Evolutionary conservation across 2,329 filamentous ascomycete species (phyloP).

Genomic region (Alternaria angustiovoidea): DNA sequence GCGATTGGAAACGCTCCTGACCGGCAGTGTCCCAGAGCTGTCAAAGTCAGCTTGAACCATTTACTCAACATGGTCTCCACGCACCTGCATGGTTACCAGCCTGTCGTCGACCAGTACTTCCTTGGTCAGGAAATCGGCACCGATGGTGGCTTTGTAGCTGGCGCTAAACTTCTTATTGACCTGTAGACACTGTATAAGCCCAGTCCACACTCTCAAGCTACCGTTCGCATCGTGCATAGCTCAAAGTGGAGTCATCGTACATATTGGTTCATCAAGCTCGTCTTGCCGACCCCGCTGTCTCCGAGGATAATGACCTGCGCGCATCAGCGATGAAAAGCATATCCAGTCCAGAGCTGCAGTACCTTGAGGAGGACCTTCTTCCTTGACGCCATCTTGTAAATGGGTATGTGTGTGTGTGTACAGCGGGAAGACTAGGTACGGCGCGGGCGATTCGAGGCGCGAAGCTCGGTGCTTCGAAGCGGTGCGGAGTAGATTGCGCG

Average conservation of each 20-base stretch:
- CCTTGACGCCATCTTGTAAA: constrained; percentile 44
- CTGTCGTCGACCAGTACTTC: constrained; percentile 97
- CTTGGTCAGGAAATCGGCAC: constrained; percentile 97
- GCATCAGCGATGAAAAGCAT: constrained; percentile 21
- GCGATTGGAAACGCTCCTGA: constrained; percentile 95
- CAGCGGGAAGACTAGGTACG: constrained; percentile 6
- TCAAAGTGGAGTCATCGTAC: constrained; percentile 63
- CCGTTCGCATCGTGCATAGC: background rate
- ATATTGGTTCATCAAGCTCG: constrained; percentile 99
- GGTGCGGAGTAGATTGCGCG: constrained; percentile 8
- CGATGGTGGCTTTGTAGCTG: constrained; percentile 99
- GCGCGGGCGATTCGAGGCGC: constrained; percentile 13
- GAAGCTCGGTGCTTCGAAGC: constrained; percentile 13
- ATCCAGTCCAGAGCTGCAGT: constrained; percentile 31
- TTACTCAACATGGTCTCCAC: constrained; percentile 18
- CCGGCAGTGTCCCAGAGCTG: constrained; percentile 98
- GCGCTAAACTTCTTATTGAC: constrained; percentile 99
- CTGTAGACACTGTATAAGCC: constrained; percentile 58
- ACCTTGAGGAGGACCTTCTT: constrained; percentile 95
- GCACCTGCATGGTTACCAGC: constrained; percentile 97
- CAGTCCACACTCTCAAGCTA: background rate
- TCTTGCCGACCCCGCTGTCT: constrained; percentile 99
- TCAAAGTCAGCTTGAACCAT: constrained; percentile 25
- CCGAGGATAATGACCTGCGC: constrained; percentile 95
- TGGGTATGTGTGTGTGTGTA: constrained; percentile 10